Evolutionary conservation across 2,329 filamentous ascomycete genomes (phyloP), one percentile per base, ranked within the genome.

Genomic region (Aspergillus alliaceus): DNA sequence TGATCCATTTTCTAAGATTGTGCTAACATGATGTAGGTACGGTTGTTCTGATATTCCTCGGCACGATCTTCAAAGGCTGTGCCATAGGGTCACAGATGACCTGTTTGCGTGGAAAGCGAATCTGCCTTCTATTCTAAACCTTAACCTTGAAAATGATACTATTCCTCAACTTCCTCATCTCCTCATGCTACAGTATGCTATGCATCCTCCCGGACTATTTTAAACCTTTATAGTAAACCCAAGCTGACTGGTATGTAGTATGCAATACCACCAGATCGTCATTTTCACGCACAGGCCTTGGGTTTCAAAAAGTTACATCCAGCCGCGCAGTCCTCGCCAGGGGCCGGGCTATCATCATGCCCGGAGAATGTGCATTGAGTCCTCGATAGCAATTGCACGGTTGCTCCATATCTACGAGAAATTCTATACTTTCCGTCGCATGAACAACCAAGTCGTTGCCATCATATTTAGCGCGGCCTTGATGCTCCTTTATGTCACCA

Each of bases 281-380:
- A 78, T 79, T 25, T 76, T 77, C 60, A 70, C 76, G 54, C 76
- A 78, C 44, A 69, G 77, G 2, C 77, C 77, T 12, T 79, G 75
- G 72, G 72, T 78, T 18, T 77, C 77, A 3, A 72, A 76, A 55
- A 72, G 64, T 47, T 75, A 75, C 50, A 74, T 76, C 35, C 76
- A 78, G 56, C 76, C 76, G 2, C 69, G 69, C 22, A 69, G 66
- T 32, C 75, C 75, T 4, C 71, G 72, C 14, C 75, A 76, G 59
- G 77, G 76, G n/a, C 74, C 71, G 1, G 77, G 77, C 9, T 76
- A 77, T 31, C 71, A 72, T 46, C 77, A 79, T 47, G 77, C 77
- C 0, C 73, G 77, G 31, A 68, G 72, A 53, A 75, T 76, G 64
- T 79, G 76, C 64, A 73, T 77, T 14, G 72, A 78, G 35, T 75